Evolutionary conservation across 1,284 basidiomycete species (phyloP), one percentile per base, ranked within the genome.

Genomic region (Tetrapyrgos nigripes): DNA sequence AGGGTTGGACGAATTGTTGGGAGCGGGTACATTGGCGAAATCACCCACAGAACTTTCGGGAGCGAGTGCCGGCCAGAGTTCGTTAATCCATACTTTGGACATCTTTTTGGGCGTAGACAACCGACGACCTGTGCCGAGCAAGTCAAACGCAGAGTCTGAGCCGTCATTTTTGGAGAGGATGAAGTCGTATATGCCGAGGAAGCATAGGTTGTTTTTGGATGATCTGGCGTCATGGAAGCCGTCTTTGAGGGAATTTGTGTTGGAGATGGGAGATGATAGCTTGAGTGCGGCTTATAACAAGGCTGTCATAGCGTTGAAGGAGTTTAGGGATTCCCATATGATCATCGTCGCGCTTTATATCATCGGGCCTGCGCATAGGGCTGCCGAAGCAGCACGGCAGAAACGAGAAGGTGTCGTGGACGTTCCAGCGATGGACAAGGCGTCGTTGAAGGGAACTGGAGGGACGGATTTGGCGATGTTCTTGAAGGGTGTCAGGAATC

Each of bases 11-110:
- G 49, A 47, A 23, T 24, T 37, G 23, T 19, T 28, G 28, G 46
- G 52, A 28, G 21, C 47, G 17, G 40, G 37, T 5, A 50, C 26
- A 2, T 21, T 50, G 5, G 52, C 10, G n/a, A 78, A 82, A 23
- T 68, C 76, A 50, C 88, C 89, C 2, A 80, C 76, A 2, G 83
- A 92, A 67, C 85, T 93, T 51, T 92, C 92, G 0, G 96, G 96
- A 0, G 92, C 96, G 1, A 93, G 90, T 66, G 96, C 96, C 0
- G 96, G 94, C 1, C 96, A 98, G 77, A 95, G 92, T 71, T 84
- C 92, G 11, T 81, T 97, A 52, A 87, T 97, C 45, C 95, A 98
- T 69, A 88, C 93, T 0, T 81, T 98, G 48, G 96, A 97, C 70
- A 82, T 93, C 49, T 97, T 97, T 78, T 81, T 98, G n/a, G 93